A percentile compares a stretch with the other conserved stretches of the same genome.
phyloP scores from a whole-genome alignment of 2,329 filamentous ascomycete genomes.

The Verticillium tricorpus region DNA sequence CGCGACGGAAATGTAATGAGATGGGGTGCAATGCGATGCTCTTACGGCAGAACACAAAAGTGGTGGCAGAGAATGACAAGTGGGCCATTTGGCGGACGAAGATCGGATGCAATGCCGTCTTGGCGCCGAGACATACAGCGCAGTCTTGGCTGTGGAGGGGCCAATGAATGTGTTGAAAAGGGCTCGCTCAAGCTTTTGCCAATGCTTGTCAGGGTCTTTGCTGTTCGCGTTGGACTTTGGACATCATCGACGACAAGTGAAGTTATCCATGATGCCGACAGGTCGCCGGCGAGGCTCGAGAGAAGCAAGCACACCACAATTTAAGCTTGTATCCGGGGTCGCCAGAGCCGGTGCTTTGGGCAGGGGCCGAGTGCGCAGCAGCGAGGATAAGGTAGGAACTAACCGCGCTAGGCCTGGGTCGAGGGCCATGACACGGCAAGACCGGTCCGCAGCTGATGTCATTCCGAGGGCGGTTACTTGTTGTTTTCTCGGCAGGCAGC shows the following conservation, averaged over 20 bases:
- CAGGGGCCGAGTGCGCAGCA: background rate
- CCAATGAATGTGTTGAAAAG: background rate
- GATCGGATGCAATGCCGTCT: background rate
- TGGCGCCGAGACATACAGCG: background rate
- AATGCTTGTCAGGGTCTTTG: background rate
- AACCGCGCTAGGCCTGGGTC: background rate
- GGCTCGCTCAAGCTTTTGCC: conserved; percentile 1
- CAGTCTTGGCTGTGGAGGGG: conserved; percentile 2
- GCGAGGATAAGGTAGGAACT: background rate
- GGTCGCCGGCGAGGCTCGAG: background rate
- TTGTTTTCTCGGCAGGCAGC: background rate
- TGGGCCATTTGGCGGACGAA: background rate
- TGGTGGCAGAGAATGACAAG: background rate
- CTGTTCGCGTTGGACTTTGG: background rate
- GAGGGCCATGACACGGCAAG: background rate
- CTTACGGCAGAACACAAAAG: background rate
- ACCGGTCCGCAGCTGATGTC: background rate
- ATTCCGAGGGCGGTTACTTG: background rate
- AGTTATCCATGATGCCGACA: background rate
- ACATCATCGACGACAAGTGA: background rate
- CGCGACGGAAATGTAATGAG: too few relatives aligned
- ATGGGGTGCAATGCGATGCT: background rate
- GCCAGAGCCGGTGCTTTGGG: background rate
- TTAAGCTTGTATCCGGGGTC: background rate
- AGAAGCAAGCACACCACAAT: background rate